Conservation (phyloP, 495 filamentous ascomycete genomes). For the Xylaria venustula region DNA sequence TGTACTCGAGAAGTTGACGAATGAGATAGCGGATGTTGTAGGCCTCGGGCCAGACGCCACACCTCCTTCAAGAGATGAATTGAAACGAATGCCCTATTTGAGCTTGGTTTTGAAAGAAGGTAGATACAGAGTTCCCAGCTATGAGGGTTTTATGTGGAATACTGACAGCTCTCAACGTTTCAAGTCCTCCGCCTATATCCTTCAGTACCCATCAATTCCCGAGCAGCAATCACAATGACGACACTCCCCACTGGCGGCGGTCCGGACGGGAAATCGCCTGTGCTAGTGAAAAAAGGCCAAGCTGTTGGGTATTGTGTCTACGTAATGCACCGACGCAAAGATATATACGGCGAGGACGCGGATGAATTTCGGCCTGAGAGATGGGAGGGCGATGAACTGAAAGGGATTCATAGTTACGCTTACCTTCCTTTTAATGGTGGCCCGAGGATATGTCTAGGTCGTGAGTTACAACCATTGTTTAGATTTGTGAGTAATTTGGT, state of each 20-base stretch:
- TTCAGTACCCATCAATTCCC: conserved; percentile 53
- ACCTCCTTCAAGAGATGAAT: not conserved
- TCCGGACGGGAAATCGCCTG: conserved; percentile 39
- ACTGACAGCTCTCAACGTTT: not conserved
- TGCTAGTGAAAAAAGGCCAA: conserved; percentile 41
- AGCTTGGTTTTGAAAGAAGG: too few species aligned
- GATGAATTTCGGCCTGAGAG: too few species aligned
- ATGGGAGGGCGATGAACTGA: too few species aligned
- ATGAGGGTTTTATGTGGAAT: not conserved
- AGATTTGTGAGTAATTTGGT: too few species aligned
- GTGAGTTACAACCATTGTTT: too few species aligned
- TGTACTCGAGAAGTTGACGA: not conserved
- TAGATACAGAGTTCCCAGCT: too few species aligned
- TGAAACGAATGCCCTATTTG: too few species aligned
- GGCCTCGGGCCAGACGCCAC: conserved; percentile 20
- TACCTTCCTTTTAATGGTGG: too few species aligned
- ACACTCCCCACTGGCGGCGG: conserved; percentile 50
- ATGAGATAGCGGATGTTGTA: conserved; percentile 10
- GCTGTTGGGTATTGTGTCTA: conserved; percentile 41
- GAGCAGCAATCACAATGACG: conserved; percentile 48
- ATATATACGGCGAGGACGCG: too few species aligned
- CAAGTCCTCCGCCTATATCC: conserved; percentile 56
- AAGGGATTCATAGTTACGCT: too few species aligned
- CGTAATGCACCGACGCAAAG: too few species aligned
- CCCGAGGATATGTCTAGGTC: too few species aligned